phyloP scores from a whole-genome alignment of 2,329 filamentous ascomycete species.

The Trichophyton verrucosum region DNA sequence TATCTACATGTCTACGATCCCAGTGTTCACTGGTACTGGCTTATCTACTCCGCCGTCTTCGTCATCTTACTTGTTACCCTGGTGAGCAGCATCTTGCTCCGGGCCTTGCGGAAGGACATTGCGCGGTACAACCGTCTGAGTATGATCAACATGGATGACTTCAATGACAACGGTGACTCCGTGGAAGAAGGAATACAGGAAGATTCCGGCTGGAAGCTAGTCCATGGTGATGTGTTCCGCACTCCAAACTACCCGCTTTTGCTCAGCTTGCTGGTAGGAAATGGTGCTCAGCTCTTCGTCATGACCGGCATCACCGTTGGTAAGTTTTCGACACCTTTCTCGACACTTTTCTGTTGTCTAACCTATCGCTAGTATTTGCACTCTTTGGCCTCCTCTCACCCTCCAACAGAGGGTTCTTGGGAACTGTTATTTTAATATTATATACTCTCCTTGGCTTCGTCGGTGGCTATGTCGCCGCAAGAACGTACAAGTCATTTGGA shows the following conservation, averaged over 20 bases:
- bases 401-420: conserved; percentile 85
- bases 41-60: conserved; percentile 91
- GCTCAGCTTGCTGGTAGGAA: conserved; percentile 77
- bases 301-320: conserved; percentile 90
- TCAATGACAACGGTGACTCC: conserved; percentile 59
- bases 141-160: conserved; percentile 76
- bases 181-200: conserved; percentile 91
- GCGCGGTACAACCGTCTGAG: conserved; percentile 92
- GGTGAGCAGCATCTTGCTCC: conserved; percentile 80
- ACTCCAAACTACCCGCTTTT: conserved; percentile 70
- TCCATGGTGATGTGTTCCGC: conserved; percentile 95
- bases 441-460: conserved; percentile 90
- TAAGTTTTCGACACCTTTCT: conserved; percentile 20
- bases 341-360: conserved; percentile 3
- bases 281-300: conserved; percentile 90
- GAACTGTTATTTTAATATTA: conserved; percentile 82
- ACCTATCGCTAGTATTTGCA: conserved; percentile 51
- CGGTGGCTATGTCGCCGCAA: conserved; percentile 77
- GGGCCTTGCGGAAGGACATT: conserved; percentile 88
- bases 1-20: conserved; percentile 95
- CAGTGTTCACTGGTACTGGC: conserved; percentile 97
- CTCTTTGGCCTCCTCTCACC: conserved; percentile 90
- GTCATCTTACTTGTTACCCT: conserved; percentile 84
- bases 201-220: conserved; percentile 96
- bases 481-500: conserved; percentile 87